phyloP scores from a whole-genome alignment of 371 early-diverging fungal genomes.

The Mucor racemosus region DNA sequence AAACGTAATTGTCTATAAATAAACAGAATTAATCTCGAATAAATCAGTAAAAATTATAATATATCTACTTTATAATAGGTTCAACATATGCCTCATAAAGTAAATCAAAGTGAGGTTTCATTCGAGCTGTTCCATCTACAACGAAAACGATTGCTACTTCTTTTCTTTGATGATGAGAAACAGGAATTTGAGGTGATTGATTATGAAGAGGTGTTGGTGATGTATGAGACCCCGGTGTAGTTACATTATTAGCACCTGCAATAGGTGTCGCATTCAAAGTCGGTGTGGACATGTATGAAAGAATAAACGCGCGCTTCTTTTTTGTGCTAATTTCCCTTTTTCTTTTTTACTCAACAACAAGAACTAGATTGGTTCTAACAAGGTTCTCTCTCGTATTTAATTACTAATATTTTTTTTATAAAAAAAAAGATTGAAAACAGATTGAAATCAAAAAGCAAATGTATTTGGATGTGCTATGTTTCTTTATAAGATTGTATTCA shows the following conservation, averaged over 20 bases:
- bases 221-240: slow-evolving; percentile 43
- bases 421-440: too few relatives aligned
- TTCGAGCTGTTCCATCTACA: slow-evolving; percentile 64
- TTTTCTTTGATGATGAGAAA: slow-evolving; percentile 47
- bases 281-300: slow-evolving; percentile 22
- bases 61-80: slow-evolving; percentile 58
- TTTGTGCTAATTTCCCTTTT: not conserved
- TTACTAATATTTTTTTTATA: too few relatives aligned
- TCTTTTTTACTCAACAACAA: not conserved
- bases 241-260: slow-evolving; percentile 21
- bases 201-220: slow-evolving; percentile 75
- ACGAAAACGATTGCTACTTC: slow-evolving; percentile 67
- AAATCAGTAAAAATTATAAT: not conserved
- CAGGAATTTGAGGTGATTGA: slow-evolving; percentile 77
- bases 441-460: not conserved
- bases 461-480: not conserved
- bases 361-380: too few relatives aligned
- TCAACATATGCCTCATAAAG: slow-evolving; percentile 62
- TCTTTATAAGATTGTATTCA: not conserved
- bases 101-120: slow-evolving; percentile 55
- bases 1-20: slow-evolving; percentile 57
- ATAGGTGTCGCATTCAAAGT: not conserved
- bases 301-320: slow-evolving; percentile 1
- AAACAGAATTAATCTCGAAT: not conserved
- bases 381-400: too few relatives aligned